Conservation (phyloP, 1,284 basidiomycete genomes). For the Polyporus tsugae region DNA sequence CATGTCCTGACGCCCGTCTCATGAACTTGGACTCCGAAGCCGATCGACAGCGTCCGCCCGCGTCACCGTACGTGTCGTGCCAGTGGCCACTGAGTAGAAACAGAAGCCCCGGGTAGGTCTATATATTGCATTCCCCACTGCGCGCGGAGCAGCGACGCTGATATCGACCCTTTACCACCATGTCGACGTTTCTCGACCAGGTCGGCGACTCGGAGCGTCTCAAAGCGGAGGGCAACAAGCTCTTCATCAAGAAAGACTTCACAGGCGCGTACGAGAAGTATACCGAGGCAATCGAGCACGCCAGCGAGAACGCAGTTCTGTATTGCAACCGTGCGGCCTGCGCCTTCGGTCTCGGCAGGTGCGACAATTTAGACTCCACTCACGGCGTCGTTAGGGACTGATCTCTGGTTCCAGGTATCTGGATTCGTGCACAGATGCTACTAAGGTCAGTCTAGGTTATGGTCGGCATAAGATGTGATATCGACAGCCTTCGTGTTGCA, state of each 20-base stretch:
- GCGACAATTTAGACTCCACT: slow-evolving; percentile 3
- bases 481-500: slow-evolving; percentile 17
- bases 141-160: not conserved
- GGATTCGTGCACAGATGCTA: slow-evolving; percentile 28
- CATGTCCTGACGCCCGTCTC: too few relatives aligned
- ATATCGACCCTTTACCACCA: slow-evolving; percentile 1
- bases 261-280: slow-evolving; percentile 44
- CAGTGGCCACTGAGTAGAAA: not conserved
- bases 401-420: slow-evolving; percentile 22
- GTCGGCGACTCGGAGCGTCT: slow-evolving; percentile 26
- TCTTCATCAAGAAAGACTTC: slow-evolving; percentile 45
- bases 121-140: not conserved
- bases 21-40: not conserved
- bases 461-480: too few relatives aligned
- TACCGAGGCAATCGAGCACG: slow-evolving; percentile 43
- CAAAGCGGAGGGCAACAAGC: slow-evolving; percentile 48
- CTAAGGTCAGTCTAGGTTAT: slow-evolving; percentile 15
- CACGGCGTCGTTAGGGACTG: not conserved
- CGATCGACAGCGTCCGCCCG: not conserved
- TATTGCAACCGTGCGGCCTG: slow-evolving; percentile 51
- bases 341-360: slow-evolving; percentile 35
- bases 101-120: not conserved
- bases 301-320: slow-evolving; percentile 43
- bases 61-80: not conserved
- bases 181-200: slow-evolving; percentile 20